Evolutionary conservation across 768 basidiomycete genomes (phyloP).

Genomic region (Lyophyllum atratum): DNA sequence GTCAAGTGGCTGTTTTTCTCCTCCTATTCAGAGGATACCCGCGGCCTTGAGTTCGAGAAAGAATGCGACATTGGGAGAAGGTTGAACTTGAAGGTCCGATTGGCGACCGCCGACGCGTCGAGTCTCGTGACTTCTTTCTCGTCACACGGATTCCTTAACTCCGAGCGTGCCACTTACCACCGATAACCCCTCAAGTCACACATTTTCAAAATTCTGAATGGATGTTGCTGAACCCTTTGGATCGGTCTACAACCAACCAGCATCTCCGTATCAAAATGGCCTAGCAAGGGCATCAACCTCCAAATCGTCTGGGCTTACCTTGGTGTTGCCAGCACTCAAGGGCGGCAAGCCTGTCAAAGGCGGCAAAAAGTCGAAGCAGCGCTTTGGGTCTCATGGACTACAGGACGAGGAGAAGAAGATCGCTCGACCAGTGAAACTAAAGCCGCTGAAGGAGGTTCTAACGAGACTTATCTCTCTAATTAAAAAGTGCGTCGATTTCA

Average conservation of each 20-base stretch:
- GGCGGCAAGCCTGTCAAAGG: slow-evolving; percentile 58
- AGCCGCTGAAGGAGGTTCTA: slow-evolving; percentile 78
- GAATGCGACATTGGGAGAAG: too few species aligned
- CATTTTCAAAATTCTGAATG: slow-evolving; percentile 16
- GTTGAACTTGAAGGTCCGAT: too few species aligned
- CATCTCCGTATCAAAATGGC: slow-evolving; percentile 6
- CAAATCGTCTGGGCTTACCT: slow-evolving; percentile 55
- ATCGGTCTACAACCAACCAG: slow-evolving; percentile 8
- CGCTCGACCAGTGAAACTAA: slow-evolving; percentile 68
- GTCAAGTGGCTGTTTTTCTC: too few species aligned
- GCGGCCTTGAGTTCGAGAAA: background rate
- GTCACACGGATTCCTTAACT: slow-evolving; percentile 5
- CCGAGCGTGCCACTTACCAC: slow-evolving; percentile 17
- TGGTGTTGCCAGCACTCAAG: slow-evolving; percentile 69
- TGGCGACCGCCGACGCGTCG: too few species aligned
- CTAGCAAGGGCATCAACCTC: slow-evolving; percentile 26
- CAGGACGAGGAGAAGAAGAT: slow-evolving; percentile 42
- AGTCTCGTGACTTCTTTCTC: slow-evolving; percentile 3
- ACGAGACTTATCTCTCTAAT: slow-evolving; percentile 67
- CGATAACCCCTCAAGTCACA: slow-evolving; percentile 8
- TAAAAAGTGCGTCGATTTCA: slow-evolving; percentile 58
- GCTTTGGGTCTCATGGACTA: slow-evolving; percentile 28
- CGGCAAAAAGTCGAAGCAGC: slow-evolving; percentile 45
- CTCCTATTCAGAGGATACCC: too few species aligned
- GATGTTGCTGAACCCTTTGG: slow-evolving; percentile 22